phyloP scores from a whole-genome alignment of 345 rosid genomes.

The Arabidopsis arenosa region DNA sequence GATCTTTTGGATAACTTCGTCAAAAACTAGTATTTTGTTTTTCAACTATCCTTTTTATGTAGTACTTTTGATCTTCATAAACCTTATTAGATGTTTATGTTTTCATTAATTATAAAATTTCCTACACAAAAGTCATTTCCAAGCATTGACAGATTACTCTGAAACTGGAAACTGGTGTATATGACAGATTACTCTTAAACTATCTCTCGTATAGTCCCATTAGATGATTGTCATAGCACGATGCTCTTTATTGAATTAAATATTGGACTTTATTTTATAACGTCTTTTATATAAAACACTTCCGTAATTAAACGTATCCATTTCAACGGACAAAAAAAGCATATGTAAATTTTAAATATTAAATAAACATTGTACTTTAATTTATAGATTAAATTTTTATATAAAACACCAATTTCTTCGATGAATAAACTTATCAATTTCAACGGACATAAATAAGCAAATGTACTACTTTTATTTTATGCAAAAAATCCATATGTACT shows the following conservation, averaged over 20 bases:
- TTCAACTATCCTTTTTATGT: background rate
- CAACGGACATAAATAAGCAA: no score
- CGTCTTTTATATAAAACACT: background rate
- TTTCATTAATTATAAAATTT: no score
- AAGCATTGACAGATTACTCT: background rate
- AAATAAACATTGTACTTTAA: background rate
- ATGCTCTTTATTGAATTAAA: background rate
- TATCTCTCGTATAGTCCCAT: background rate
- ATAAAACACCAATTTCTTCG: background rate
- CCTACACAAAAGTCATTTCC: background rate
- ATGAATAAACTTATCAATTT: background rate
- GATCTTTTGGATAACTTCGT: background rate
- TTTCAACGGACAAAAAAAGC: background rate
- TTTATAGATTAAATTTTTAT: background rate
- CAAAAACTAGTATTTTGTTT: background rate
- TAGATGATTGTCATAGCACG: background rate
- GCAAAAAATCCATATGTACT: background rate
- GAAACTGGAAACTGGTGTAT: background rate
- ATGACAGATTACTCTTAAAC: background rate
- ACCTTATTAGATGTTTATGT: background rate
- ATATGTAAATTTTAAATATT: background rate
- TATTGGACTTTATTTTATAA: background rate
- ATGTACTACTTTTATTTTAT: no score
- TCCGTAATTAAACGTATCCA: background rate
- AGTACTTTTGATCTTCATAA: background rate